Evolutionary conservation across 768 basidiomycete genomes (phyloP).

Genomic region (Hygrocybe punicea): DNA sequence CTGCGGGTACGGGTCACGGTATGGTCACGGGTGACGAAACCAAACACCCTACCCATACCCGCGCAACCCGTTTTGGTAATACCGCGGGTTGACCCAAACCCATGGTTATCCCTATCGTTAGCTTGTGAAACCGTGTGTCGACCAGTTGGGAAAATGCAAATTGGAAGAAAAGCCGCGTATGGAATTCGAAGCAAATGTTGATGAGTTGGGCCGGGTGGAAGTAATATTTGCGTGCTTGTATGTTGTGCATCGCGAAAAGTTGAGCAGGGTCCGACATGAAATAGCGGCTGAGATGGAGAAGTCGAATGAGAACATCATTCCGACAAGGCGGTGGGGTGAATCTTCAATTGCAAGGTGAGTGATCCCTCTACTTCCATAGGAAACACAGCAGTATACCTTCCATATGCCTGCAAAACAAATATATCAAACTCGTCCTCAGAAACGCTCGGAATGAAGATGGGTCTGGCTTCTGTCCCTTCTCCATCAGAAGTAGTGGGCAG

Average conservation of each 20-base stretch:
- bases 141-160: background rate
- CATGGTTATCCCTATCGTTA: too few relatives aligned
- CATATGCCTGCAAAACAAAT: slow-evolving; percentile 4
- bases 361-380: background rate
- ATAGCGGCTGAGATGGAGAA: background rate
- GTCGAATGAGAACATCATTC: background rate
- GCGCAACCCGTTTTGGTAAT: too few relatives aligned
- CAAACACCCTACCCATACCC: too few relatives aligned
- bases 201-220: background rate
- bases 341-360: background rate
- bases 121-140: background rate
- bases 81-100: too few relatives aligned
- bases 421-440: slow-evolving; percentile 2
- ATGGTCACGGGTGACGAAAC: too few relatives aligned
- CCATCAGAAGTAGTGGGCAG: background rate
- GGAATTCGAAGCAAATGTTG: background rate
- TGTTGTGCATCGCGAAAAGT: background rate
- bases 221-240: background rate
- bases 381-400: background rate
- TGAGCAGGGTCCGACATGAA: background rate
- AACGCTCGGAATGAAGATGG: background rate
- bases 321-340: background rate
- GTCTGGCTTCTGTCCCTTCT: background rate
- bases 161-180: background rate
- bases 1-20: too few relatives aligned